Evolutionary conservation across 1,284 basidiomycete genomes (phyloP).

Genomic region (Volvariella surrecta): DNA sequence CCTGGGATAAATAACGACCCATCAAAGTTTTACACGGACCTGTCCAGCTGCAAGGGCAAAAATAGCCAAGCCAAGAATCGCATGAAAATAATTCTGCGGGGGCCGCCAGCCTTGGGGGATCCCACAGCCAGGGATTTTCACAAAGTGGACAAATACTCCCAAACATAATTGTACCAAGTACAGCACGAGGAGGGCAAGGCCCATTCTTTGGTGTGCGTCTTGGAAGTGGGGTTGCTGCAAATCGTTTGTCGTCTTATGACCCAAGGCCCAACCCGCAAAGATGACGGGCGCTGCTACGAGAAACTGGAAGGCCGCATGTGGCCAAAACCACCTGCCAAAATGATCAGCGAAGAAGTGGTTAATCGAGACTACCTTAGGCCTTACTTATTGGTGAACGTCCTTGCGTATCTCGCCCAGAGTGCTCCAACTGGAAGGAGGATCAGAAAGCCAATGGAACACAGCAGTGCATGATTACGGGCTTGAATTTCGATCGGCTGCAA

Average conservation of each 20-base stretch:
- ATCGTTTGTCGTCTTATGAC: conserved; percentile 23
- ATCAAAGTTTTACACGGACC: conserved; percentile 18
- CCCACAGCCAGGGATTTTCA: conserved; percentile 32
- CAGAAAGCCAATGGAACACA: conserved; percentile 46
- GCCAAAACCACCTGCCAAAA: conserved; percentile 43
- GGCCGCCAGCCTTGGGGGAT: conserved; percentile 31
- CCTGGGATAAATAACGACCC: too few relatives aligned
- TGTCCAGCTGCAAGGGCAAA: conserved; percentile 39
- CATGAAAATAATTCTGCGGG: conserved; percentile 42
- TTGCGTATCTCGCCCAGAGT: conserved; percentile 45
- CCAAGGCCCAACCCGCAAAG: conserved; percentile 37
- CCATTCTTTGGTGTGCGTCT: conserved; percentile 45
- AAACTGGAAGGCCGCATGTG: conserved; percentile 38
- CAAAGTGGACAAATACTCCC: conserved; percentile 43
- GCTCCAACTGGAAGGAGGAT: conserved; percentile 51
- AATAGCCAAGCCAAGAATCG: conserved; percentile 34
- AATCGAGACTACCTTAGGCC: conserved; percentile 8
- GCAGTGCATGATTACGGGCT: conserved; percentile 39
- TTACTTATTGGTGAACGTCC: conserved; percentile 38
- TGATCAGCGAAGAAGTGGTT: not conserved
- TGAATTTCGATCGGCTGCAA: conserved; percentile 22
- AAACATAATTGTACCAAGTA: conserved; percentile 43
- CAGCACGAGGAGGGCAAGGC: conserved; percentile 47
- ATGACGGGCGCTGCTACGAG: conserved; percentile 39
- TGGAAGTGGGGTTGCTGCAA: conserved; percentile 25